A percentile compares a stretch with the other conserved stretches of the same genome.
Conservation (phyloP, 768 basidiomycete genomes). For the Pilatotrama ljubarskyi region DNA sequence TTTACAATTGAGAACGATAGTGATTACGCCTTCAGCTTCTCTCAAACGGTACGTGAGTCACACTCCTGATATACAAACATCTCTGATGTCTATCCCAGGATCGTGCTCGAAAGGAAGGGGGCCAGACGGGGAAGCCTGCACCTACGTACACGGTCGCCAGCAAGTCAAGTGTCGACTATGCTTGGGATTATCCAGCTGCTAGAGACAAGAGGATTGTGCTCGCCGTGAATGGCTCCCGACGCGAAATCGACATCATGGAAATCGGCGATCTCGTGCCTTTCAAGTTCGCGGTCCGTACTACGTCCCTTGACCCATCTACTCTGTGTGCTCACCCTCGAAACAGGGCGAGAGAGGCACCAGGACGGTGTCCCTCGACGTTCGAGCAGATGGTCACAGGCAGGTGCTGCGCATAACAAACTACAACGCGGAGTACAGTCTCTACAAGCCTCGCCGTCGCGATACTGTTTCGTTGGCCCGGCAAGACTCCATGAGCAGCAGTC, state of each 20-base stretch:
- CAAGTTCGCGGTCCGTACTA: slow-evolving; percentile 66
- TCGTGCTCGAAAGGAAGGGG: slow-evolving; percentile 42
- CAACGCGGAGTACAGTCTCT: slow-evolving; percentile 79
- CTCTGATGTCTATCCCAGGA: slow-evolving; percentile 25
- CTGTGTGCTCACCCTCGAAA: neutral
- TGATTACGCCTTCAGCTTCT: slow-evolving; percentile 64
- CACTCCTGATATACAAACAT: neutral
- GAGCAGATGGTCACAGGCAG: slow-evolving; percentile 85
- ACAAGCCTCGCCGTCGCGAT: slow-evolving; percentile 69
- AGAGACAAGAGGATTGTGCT: slow-evolving; percentile 78
- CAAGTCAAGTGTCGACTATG: slow-evolving; percentile 63
- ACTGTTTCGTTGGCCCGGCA: slow-evolving; percentile 54
- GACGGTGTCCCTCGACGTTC: slow-evolving; percentile 86
- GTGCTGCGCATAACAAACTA: slow-evolving; percentile 87
- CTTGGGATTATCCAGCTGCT: slow-evolving; percentile 93
- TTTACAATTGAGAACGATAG: slow-evolving; percentile 90
- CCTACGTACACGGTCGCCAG: slow-evolving; percentile 58
- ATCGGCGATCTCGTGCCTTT: slow-evolving; percentile 92
- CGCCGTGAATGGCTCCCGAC: slow-evolving; percentile 55
- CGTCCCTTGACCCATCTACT: too few relatives aligned
- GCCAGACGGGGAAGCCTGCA: slow-evolving; percentile 41
- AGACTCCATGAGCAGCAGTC: slow-evolving; percentile 67
- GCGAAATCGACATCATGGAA: slow-evolving; percentile 88
- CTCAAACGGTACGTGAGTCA: slow-evolving; percentile 61
- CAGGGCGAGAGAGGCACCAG: slow-evolving; percentile 58